phyloP scores from a whole-genome alignment of 192 early-diverging fungal species.

The Phycomyces blakesleeanus region DNA sequence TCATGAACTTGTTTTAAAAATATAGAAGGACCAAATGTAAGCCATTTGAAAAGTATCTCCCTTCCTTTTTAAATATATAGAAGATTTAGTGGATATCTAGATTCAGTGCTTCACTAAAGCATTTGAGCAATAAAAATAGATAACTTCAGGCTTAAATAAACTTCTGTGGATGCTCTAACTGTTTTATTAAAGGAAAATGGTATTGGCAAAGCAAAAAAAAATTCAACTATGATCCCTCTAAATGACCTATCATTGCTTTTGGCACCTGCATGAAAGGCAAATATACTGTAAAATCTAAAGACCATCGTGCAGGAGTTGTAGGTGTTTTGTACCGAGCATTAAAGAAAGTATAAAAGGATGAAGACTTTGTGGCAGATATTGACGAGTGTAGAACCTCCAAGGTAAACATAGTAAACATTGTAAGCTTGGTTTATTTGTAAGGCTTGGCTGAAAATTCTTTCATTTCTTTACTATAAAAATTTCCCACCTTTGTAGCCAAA shows the following conservation, averaged over 20 bases:
- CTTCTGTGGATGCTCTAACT: neutral
- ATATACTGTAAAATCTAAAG: neutral
- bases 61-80: too few species aligned
- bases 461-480: neutral
- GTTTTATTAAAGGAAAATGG: neutral
- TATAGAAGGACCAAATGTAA: too few species aligned
- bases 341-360: neutral
- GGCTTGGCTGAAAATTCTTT: neutral
- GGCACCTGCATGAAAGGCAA: neutral
- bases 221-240: neutral
- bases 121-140: neutral
- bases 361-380: neutral
- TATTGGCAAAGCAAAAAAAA: neutral
- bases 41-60: too few species aligned
- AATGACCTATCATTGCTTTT: neutral
- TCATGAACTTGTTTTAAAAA: too few species aligned
- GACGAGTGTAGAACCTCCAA: neutral
- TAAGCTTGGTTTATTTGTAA: neutral
- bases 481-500: neutral
- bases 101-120: neutral
- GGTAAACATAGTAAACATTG: neutral
- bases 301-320: neutral
- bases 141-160: neutral
- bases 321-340: neutral
- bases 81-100: too few species aligned